Percentiles rank a stretch among this genome's conserved stretches.
Evolutionary conservation across 352 stramenopile genomes (phyloP).

Genomic region (Globisporangium ultimum): DNA sequence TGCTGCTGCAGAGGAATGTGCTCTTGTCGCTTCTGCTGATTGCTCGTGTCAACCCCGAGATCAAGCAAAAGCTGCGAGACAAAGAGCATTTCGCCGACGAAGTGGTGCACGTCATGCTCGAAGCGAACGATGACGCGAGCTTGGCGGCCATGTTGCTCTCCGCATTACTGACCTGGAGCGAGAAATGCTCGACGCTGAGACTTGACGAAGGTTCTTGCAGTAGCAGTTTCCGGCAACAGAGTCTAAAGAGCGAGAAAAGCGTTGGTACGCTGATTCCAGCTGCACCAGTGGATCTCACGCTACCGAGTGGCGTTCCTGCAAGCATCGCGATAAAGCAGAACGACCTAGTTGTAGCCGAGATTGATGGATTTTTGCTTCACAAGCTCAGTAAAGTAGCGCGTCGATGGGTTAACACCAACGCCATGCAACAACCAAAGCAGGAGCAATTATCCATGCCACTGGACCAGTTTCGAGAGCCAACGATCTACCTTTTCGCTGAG

Average conservation of each 20-base stretch:
- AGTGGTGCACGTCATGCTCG: constrained; percentile 7
- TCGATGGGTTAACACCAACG: background rate
- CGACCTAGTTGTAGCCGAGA: background rate
- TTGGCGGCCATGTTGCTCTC: constrained; percentile 7
- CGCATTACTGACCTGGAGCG: constrained; percentile 9
- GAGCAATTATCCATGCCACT: background rate
- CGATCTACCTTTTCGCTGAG: constrained; percentile 3
- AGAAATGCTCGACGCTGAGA: constrained; percentile 9
- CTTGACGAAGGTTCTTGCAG: constrained; percentile 2
- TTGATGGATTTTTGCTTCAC: constrained; percentile 7
- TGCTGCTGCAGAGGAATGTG: constrained; percentile 14
- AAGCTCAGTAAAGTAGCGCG: constrained; percentile 2
- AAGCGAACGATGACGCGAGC: constrained; percentile 4
- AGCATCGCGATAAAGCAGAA: constrained; percentile 1
- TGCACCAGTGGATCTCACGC: background rate
- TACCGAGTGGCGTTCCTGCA: background rate
- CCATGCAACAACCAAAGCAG: background rate
- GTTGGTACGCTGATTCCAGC: background rate
- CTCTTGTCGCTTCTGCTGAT: constrained; percentile 7
- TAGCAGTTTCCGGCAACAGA: constrained; percentile 4
- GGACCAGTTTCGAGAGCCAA: background rate
- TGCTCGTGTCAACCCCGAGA: background rate
- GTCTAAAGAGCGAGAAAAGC: background rate
- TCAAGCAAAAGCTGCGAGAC: constrained; percentile 1
- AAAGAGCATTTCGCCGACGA: constrained; percentile 3